phyloP scores from a whole-genome alignment of 163 green algal species.

The Scenedesmus sp. region DNA sequence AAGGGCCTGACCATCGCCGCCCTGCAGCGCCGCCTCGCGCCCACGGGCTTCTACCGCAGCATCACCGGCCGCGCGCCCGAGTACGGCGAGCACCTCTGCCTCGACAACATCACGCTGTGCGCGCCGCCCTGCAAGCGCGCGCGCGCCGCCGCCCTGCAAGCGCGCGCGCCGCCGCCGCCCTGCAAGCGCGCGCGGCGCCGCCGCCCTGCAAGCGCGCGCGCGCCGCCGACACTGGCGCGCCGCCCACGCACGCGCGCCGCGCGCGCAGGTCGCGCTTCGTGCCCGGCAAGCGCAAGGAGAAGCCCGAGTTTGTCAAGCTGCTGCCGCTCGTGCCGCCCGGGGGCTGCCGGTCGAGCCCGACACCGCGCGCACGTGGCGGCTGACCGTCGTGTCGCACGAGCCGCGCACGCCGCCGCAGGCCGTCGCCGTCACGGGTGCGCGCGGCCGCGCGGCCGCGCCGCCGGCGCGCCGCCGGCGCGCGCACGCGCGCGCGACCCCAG shows the following conservation, averaged over 20 bases:
- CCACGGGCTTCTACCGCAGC: conserved; percentile 22
- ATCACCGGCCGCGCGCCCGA: not conserved
- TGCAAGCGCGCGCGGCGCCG: too few relatives aligned
- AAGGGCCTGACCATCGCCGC: conserved; percentile 17
- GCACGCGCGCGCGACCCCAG: too few relatives aligned
- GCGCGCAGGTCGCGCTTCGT: not conserved
- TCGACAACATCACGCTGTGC: conserved; percentile 35
- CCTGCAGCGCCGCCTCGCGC: conserved; percentile 8
- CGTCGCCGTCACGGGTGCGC: conserved; percentile 23
- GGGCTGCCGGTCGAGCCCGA: not conserved
- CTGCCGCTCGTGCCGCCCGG: conserved; percentile 13
- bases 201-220: too few relatives aligned
- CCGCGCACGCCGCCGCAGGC: not conserved
- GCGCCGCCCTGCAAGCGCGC: not conserved
- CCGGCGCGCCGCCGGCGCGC: too few relatives aligned
- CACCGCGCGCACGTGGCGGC: not conserved
- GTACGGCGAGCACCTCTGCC: conserved; percentile 16
- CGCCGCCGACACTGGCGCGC: too few relatives aligned
- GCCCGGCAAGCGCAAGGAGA: conserved; percentile 22
- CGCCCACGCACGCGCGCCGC: too few relatives aligned
- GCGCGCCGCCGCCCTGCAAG: too few relatives aligned
- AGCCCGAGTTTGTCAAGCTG: not conserved
- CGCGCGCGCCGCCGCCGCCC: too few relatives aligned
- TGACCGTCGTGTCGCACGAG: conserved; percentile 2
- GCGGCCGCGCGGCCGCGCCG: too few relatives aligned